Evolutionary conservation across 1,284 basidiomycete species (phyloP), one percentile per base, ranked within the genome.

Genomic region (Cryptococcus sp.): DNA sequence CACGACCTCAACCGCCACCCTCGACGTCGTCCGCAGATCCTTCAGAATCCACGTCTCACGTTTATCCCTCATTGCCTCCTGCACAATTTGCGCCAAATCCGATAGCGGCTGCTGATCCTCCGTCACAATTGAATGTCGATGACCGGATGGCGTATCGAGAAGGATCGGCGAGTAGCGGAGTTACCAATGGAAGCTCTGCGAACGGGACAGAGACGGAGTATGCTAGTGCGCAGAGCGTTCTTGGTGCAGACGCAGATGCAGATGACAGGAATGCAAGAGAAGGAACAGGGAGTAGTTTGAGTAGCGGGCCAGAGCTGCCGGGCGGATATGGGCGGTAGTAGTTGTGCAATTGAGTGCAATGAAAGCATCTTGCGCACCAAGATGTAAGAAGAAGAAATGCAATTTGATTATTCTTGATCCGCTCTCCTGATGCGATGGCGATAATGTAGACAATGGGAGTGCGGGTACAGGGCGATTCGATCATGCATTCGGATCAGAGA

Each of bases 401-500:
- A 44, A 8, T 19, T 44, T 8, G n/a, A 19, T 22, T 8, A 15
- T 44, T 44, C n/a, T 19, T 44, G 41, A 44, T 22, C 6, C 13
- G 29, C 29, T 44, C 22, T 7, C 7, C n/a, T 8, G 13, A 22
- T 44, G 41, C 41, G n/a, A 19, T 44, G n/a, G 13, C 41, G 22
- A 44, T 44, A 16, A 16, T 44, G 41, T n/a, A 44, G n/a, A 6
- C 11, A 11, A n/a, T n/a, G 5, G 6, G 23, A 7, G 13, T 11
- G 29, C n/a, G 17, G 26, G 25, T 19, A 10, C 13, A 10, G 29
- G 8, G 2, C 29, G 29, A 34, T 4, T 4, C 29, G 29, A 4
- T 46, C 52, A 72, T 40, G 70, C 46, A 20, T 72, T 60, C 3
- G 66, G 67, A 59, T 74, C 71, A 50, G 67, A 66, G 41, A 71